Evolutionary conservation across 768 basidiomycete genomes (phyloP).

Genomic region (Kwoniella mangroviensis): DNA sequence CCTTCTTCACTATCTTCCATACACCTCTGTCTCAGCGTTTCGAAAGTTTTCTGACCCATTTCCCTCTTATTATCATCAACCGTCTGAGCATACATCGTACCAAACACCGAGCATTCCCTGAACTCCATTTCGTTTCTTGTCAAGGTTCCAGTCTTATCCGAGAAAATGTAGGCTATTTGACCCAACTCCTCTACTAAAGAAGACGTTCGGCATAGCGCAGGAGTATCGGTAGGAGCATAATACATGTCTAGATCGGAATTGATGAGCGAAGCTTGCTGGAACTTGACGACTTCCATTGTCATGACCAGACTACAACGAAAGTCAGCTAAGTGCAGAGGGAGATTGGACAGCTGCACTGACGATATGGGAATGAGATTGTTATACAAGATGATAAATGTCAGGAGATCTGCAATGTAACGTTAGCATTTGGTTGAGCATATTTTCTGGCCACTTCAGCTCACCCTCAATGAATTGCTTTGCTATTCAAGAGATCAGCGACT

Average conservation of each 20-base stretch:
- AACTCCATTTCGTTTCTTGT: conserved; percentile 99
- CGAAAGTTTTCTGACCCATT: conserved; percentile 80
- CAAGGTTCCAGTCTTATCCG: conserved; percentile 68
- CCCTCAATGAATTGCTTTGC: conserved; percentile 34
- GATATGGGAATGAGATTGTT: conserved; percentile 99
- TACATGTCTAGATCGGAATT: conserved; percentile 99
- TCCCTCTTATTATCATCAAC: conserved; percentile 85
- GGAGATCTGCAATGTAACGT: conserved; percentile 69
- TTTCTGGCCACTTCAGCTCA: background rate
- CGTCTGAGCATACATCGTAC: conserved; percentile 83
- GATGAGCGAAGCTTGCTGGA: conserved; percentile 94
- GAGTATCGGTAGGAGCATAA: conserved; percentile 89
- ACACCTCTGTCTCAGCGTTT: conserved; percentile 64
- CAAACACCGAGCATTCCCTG: conserved; percentile 83
- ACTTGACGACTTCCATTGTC: conserved; percentile 99
- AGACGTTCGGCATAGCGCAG: conserved; percentile 95
- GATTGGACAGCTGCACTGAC: conserved; percentile 42
- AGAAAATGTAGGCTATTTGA: conserved; percentile 68
- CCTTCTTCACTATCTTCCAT: conserved; percentile 59
- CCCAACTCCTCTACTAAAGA: conserved; percentile 97
- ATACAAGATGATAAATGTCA: conserved; percentile 98
- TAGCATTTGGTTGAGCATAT: background rate
- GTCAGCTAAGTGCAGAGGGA: background rate
- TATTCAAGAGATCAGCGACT: background rate
- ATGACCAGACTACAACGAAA: conserved; percentile 71